Base-by-base conservation (phyloP, 345 rosid genomes). In the Aquilaria malaccensis region DNA sequence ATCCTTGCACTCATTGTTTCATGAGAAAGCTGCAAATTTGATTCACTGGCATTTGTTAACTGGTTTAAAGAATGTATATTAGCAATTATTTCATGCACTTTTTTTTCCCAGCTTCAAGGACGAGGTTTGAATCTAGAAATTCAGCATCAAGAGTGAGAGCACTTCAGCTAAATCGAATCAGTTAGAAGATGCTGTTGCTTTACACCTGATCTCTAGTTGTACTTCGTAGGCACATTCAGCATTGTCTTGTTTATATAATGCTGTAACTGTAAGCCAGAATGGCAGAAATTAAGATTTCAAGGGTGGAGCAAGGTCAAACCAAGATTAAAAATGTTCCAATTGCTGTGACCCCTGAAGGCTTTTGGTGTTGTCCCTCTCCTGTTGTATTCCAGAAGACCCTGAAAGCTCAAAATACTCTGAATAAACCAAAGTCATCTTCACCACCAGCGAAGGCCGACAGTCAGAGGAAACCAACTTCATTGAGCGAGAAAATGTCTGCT, bases 311-410 rank as follows among this genome's bases (percentile, higher is more conserved):
- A 73, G 87, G 91, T 47, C 96, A 84, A 65, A 78, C 91, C 75
- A 94, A 84, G 82, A 83, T 94, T 56, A 79, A 81, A 72, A 89
- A 75, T 74, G 97, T 87, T 61, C 99, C 99, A 10, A 87, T 89
- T 78, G 99, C 97, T 53, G 95, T 90, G 59, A 94, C 96, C 13
- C 97, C 97, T 52, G 96, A 94, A 79, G 98, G 97, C 47, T 93
- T 93, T 71, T 93, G 98, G 98, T 93, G 98, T 64, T 93, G 97
- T 63, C 98, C 98, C 49, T 93, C 96, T 49, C 98, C 97, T 65
- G 90, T 82, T 51, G 92, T 75, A 61, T 93, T 93, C 73, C 98
- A 93, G 65, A 93, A 89, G 81, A 80, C 86, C 66, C 68, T 68
- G 30, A 93, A 89, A 76, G 60, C 84, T 49, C 89, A 83, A 60